phyloP scores from a whole-genome alignment of 768 basidiomycete species.

The Phaffia tasmanica region DNA sequence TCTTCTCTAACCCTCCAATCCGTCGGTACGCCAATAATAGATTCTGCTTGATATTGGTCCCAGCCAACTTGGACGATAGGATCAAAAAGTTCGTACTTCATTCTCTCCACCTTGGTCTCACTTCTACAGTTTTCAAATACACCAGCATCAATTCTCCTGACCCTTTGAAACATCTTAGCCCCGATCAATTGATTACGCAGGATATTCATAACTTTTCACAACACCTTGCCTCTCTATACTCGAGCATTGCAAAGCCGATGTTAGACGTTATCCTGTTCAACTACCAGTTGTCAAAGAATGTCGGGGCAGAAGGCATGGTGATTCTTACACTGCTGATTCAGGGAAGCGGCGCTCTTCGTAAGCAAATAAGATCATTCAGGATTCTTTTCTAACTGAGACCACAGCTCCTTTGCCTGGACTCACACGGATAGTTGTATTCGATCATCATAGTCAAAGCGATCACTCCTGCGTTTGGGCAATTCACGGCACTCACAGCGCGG shows the following conservation, averaged over 20 bases:
- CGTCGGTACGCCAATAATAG: not conserved
- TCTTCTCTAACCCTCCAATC: not conserved
- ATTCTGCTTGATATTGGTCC: constrained; percentile 2
- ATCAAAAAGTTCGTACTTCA: constrained; percentile 94
- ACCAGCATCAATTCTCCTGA: not conserved
- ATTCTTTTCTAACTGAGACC: not conserved
- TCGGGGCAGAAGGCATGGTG: constrained; percentile 84
- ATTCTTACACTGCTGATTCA: constrained; percentile 76
- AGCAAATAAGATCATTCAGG: constrained; percentile 31
- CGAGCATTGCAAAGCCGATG: constrained; percentile 81
- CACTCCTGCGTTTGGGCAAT: constrained; percentile 85
- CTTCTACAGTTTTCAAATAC: not conserved
- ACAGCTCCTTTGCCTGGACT: not conserved
- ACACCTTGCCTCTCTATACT: constrained; percentile 82
- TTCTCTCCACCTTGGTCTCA: constrained; percentile 27
- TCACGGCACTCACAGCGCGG: constrained; percentile 53
- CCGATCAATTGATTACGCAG: constrained; percentile 17
- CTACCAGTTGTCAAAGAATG: constrained; percentile 83
- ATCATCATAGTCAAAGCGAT: constrained; percentile 41
- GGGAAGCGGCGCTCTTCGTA: constrained; percentile 65
- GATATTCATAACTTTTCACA: constrained; percentile 88
- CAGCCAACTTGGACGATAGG: constrained; percentile 86
- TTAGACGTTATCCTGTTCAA: constrained; percentile 88
- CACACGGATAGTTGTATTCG: not conserved
- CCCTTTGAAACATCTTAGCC: not conserved